Percentiles rank a stretch among this genome's conserved stretches.
These are phyloP conservation scores for Cryptosporidium parvum DNA, from an alignment of 169 alveolate genomes.

Conservation along the genomic window DNA sequence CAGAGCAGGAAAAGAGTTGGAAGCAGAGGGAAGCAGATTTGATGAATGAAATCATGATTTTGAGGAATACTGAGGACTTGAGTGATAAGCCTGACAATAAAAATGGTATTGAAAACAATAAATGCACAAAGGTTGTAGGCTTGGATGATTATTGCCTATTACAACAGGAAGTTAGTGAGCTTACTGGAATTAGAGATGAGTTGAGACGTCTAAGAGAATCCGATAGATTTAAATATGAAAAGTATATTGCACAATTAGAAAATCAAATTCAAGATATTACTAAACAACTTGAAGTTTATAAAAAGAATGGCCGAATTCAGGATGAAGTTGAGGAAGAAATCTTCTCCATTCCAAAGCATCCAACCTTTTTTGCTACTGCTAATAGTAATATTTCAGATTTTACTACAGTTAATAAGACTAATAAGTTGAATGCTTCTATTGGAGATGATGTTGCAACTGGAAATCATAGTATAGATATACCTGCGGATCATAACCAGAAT, in stretches of 20 bases:
- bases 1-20: slow-evolving; percentile 65
- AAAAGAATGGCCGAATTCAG: slow-evolving; percentile 31
- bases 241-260: slow-evolving; percentile 44
- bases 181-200: slow-evolving; percentile 69
- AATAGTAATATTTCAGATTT: slow-evolving; percentile 26
- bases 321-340: slow-evolving; percentile 68
- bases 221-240: slow-evolving; percentile 51
- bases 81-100: neutral
- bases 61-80: slow-evolving; percentile 27
- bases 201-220: slow-evolving; percentile 72
- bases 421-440: too few species aligned
- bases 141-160: slow-evolving; percentile 58
- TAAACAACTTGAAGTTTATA: slow-evolving; percentile 25
- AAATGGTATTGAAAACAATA: neutral
- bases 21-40: slow-evolving; percentile 60
- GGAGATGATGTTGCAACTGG: neutral
- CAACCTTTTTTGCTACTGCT: slow-evolving; percentile 43
- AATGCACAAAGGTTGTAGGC: slow-evolving; percentile 15
- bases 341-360: slow-evolving; percentile 31
- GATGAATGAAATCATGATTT: slow-evolving; percentile 47
- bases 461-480: neutral
- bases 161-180: slow-evolving; percentile 75
- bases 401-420: neutral
- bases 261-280: slow-evolving; percentile 43
- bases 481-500: neutral